Base-by-base conservation (phyloP, 2,329 filamentous ascomycete genomes). In the Sclerotinia nivalis region DNA sequence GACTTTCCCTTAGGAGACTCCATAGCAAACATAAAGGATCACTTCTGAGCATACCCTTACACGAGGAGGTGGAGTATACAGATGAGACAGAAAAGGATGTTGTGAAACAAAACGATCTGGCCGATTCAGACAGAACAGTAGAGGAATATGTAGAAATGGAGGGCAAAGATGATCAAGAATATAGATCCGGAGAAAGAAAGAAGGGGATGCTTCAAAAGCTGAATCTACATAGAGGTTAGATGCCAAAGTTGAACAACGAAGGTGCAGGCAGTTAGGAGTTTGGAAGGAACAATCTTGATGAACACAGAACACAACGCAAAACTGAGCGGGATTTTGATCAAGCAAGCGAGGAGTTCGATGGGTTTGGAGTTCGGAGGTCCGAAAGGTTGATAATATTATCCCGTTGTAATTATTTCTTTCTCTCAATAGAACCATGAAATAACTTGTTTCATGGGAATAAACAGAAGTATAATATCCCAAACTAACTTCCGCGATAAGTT, bases 401-500 rank as follows among this genome's bases (percentile, higher is more conserved):
- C 31, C 66, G 56, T 50, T 59, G 60, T 67, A 59, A 59, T 67
- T 67, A 66, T 37, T 66, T 45, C 45, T 37, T 59, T 47, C 12
- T n/a, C 22, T 56, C 49, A 28, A 34, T 37, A 45, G 45, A 50
- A 15, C 13, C 66, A 62, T 62, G 56, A 52, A 68, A n/a, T 31
- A 50, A 54, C 66, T 62, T 62, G 31, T 40, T 68, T 45, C 56
- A 62, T 62, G 56, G 6, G n/a, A 31, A 40, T 40, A 49, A 50
- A 67, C 54, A 25, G 47, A 65, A 52, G 54, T 25, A 67, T 22
- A 40, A 28, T 3, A 49, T 52, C n/a, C 62, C 31, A 40, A 50
- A 43, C 31, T 47, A 93, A 79, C 89, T 92, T 22, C 92, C 92
- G 61, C 92, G 83, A 80, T 96, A 96, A 13, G 92, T 95, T 54